Conservation (phyloP, 2,329 filamentous ascomycete genomes). For the Cytospora paraplurivora region DNA sequence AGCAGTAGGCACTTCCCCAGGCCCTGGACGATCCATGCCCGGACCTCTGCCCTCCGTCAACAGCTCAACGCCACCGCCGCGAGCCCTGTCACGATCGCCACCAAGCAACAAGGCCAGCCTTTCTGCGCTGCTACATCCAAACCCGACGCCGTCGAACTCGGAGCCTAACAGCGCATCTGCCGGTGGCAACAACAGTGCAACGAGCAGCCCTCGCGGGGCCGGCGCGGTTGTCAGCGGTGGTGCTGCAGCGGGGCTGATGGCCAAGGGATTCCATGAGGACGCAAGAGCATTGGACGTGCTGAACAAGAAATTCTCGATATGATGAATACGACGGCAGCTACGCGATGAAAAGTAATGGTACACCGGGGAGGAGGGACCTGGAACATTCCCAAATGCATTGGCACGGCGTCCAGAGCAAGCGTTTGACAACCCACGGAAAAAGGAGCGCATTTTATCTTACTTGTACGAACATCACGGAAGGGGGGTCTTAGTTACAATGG, state of each 20-base stretch:
- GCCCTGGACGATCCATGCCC: conserved; percentile 39
- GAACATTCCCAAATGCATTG: conserved; percentile 12
- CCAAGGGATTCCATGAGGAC: conserved; percentile 32
- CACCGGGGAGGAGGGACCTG: neutral
- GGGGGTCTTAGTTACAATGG: neutral
- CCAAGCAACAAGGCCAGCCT: conserved; percentile 51
- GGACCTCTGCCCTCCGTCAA: conserved; percentile 41
- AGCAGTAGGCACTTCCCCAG: conserved; percentile 4
- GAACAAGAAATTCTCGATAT: conserved; percentile 37
- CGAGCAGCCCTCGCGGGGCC: conserved; percentile 50
- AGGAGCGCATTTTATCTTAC: neutral
- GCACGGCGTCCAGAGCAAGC: conserved; percentile 17
- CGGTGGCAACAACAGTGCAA: conserved; percentile 44
- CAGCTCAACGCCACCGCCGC: conserved; percentile 42
- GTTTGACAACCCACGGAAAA: neutral
- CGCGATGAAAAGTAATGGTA: conserved; percentile 2
- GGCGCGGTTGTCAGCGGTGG: conserved; percentile 8
- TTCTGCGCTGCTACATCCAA: conserved; percentile 54
- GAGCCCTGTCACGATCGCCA: conserved; percentile 53
- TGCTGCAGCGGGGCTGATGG: conserved; percentile 16
- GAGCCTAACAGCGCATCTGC: conserved; percentile 50
- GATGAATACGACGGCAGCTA: neutral
- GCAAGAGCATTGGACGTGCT: conserved; percentile 34
- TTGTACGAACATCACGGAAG: neutral
- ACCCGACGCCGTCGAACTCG: conserved; percentile 50